Evolutionary conservation across 768 basidiomycete species (phyloP).

Genomic region (Boletellus emodensis): DNA sequence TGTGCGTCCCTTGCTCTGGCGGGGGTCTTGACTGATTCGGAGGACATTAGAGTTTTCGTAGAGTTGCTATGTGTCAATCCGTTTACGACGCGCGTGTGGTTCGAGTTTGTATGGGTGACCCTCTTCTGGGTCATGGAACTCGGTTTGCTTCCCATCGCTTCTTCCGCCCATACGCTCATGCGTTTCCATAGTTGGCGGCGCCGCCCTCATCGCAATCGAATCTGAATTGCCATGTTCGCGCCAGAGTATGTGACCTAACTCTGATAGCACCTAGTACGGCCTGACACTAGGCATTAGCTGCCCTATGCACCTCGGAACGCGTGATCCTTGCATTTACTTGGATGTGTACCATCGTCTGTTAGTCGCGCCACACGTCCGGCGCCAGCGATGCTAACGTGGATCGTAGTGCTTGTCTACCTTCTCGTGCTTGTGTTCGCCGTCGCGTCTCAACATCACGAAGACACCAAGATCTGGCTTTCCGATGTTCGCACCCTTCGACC

Average conservation of each 20-base stretch:
- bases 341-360: conserved; percentile 42
- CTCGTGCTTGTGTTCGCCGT: conserved; percentile 43
- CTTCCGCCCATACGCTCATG: conserved; percentile 6
- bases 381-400: conserved; percentile 1
- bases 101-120: conserved; percentile 61
- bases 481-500: conserved; percentile 43
- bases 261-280: neutral
- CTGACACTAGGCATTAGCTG: conserved; percentile 3
- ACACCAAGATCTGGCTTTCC: conserved; percentile 49
- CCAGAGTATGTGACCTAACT: conserved; percentile 21
- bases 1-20: conserved; percentile 40
- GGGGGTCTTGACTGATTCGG: neutral
- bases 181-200: conserved; percentile 45
- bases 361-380: conserved; percentile 17
- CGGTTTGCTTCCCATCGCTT: conserved; percentile 37
- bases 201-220: conserved; percentile 42
- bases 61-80: conserved; percentile 52
- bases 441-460: conserved; percentile 40
- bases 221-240: conserved; percentile 35
- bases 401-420: conserved; percentile 57
- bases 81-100: conserved; percentile 62
- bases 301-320: conserved; percentile 47
- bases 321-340: conserved; percentile 61
- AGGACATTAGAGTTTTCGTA: conserved; percentile 45
- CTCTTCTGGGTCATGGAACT: conserved; percentile 57